These are phyloP conservation scores for Globisporangium cederbergense DNA, from an alignment of 352 stramenopile species.

Conservation along the genomic window DNA sequence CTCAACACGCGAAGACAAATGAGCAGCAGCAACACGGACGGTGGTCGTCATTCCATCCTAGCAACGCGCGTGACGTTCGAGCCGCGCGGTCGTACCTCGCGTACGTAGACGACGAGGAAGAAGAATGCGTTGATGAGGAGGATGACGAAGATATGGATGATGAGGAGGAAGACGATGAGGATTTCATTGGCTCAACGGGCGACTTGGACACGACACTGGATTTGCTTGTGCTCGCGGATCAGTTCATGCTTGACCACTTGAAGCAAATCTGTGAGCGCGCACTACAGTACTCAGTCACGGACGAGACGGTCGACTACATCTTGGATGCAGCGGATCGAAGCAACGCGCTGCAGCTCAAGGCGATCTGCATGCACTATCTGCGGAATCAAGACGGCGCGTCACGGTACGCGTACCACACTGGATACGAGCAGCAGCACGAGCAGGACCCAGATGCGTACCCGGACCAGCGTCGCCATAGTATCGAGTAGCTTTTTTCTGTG, in stretches of 20 bases:
- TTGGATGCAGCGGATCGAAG: constrained; percentile 86
- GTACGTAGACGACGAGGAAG: constrained; percentile 20
- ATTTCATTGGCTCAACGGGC: constrained; percentile 25
- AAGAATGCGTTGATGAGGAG: not conserved
- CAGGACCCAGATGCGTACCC: constrained; percentile 6
- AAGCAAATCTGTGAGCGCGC: constrained; percentile 93
- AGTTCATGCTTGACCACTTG: constrained; percentile 96
- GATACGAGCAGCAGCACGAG: constrained; percentile 11
- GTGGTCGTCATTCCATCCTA: constrained; percentile 20
- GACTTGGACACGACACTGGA: constrained; percentile 80
- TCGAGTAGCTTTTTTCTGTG: constrained; percentile 8
- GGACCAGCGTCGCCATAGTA: constrained; percentile 17
- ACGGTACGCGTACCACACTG: constrained; percentile 7
- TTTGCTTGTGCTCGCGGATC: constrained; percentile 90
- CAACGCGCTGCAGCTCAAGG: constrained; percentile 89
- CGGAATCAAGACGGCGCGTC: constrained; percentile 60
- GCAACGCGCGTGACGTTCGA: constrained; percentile 13
- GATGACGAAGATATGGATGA: not conserved
- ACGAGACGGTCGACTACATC: constrained; percentile 87
- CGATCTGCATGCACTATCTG: constrained; percentile 91
- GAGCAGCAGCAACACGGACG: constrained; percentile 16
- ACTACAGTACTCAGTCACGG: constrained; percentile 78
- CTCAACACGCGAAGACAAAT: not conserved
- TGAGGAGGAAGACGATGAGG: constrained; percentile 11
- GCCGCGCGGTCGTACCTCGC: constrained; percentile 7